Evolutionary conservation across 805 yeast species (phyloP).

Genomic region (Helenozyma baotianmanensis): DNA sequence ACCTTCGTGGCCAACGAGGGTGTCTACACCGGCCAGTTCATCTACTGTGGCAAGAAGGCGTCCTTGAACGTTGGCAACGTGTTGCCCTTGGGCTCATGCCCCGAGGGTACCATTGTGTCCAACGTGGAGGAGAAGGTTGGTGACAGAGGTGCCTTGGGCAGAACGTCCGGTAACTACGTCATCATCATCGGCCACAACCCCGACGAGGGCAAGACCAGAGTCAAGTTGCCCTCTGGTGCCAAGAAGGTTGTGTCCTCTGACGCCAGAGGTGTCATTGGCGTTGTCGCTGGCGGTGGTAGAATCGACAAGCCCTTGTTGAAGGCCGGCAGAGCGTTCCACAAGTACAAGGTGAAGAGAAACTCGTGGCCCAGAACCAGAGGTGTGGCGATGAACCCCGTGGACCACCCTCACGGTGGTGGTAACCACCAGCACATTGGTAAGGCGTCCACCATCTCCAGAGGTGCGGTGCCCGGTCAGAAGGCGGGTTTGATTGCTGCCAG

Average conservation of each 20-base stretch:
- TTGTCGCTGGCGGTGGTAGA: conserved; percentile 99
- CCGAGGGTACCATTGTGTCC: conserved; percentile 98
- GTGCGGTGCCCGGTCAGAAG: conserved; percentile 99
- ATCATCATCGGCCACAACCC: conserved; percentile 99
- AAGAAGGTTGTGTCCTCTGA: conserved; percentile 93
- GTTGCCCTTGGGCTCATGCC: conserved; percentile 93
- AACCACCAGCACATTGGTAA: conserved; percentile 99
- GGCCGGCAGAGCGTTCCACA: conserved; percentile 99
- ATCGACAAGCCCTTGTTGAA: conserved; percentile 98
- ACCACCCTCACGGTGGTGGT: conserved; percentile 99
- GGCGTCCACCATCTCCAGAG: conserved; percentile 98
- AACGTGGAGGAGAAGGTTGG: conserved; percentile 98
- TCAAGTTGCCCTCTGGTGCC: conserved; percentile 98
- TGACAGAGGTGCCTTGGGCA: conserved; percentile 99
- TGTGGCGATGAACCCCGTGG: conserved; percentile 99
- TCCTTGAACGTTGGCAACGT: conserved; percentile 95
- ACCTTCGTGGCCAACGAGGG: conserved; percentile 99
- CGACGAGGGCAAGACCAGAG: conserved; percentile 98
- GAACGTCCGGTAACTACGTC: conserved; percentile 99
- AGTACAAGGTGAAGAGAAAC: conserved; percentile 99
- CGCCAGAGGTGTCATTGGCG: conserved; percentile 99
- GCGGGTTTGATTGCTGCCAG: conserved; percentile 99
- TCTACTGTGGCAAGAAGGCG: conserved; percentile 99
- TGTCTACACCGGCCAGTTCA: conserved; percentile 98
- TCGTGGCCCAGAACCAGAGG: conserved; percentile 99